Evolutionary conservation across 169 alveolate genomes (phyloP).

Genomic region (Cryptosporidium meleagridis): DNA sequence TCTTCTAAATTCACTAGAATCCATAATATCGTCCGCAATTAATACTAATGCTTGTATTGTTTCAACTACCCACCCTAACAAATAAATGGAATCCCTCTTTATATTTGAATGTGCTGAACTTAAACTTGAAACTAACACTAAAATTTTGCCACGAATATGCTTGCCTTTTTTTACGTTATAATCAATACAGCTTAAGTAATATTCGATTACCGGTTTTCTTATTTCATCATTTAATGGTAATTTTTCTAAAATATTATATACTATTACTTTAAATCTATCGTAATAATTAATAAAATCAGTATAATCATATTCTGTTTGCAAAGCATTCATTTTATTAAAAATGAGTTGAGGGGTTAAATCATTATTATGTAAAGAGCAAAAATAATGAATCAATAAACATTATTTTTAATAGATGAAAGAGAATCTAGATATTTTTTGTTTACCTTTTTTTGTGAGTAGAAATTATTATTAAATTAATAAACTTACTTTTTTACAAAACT

Average conservation of each 20-base stretch:
- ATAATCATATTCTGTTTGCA: background rate
- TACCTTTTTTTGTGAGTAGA: constrained; percentile 15
- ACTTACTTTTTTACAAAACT: constrained; percentile 49
- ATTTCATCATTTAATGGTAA: background rate
- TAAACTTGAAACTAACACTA: background rate
- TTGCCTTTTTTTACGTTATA: background rate
- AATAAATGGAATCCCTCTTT: background rate
- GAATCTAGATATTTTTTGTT: constrained; percentile 50
- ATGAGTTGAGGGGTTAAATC: background rate
- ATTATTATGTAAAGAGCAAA: too few relatives aligned
- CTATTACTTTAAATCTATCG: background rate
- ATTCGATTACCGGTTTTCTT: background rate
- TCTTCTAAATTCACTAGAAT: constrained; percentile 1
- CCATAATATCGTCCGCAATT: constrained; percentile 8
- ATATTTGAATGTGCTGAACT: background rate
- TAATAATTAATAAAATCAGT: background rate
- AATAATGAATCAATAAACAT: background rate
- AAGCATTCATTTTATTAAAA: background rate
- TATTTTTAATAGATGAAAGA: constrained; percentile 11
- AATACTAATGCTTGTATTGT: constrained; percentile 2
- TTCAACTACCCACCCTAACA: background rate
- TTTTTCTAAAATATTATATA: background rate
- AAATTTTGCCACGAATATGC: background rate
- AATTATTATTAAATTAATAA: too few relatives aligned
- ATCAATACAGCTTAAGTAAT: background rate